Base-by-base conservation (phyloP, 805 yeast species). In the Candida michaelii region DNA sequence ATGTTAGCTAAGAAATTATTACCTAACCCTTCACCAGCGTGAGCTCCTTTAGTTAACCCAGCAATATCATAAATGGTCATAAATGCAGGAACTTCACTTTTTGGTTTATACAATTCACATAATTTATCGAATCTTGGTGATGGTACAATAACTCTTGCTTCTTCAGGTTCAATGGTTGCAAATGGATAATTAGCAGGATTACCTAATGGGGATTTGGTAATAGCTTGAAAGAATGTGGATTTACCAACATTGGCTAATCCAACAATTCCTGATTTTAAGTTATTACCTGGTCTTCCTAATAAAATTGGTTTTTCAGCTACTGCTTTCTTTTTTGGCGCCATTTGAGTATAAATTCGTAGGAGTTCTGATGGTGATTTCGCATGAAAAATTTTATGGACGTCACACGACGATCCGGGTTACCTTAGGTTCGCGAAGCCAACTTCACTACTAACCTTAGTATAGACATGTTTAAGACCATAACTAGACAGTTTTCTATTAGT, bases 261-360 rank as follows among this genome's bases (percentile, higher is more conserved):
- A 41, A 72, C 82, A 24, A 49, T 90, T 58, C 99, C 99, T n/a
- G 69, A 60, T 50, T 64, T 64, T 48, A 65, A 62, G 51, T 65
- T 65, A 49, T 66, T 66, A 50, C 76, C 73, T 62, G 95, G 95
- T 66, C 95, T 83, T 52, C 95, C 95, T 54, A 88, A 38, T 33
- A 43, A 8, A 65, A 88, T 73, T 60, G 85, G 86, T 59, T 82
- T 80, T 60, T 83, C 89, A 60, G 71, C 65, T 46, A 45, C 80
- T 49, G 65, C 80, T 66, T 73, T 76, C 73, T 81, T 80, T 72
- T 84, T 84, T 66, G 89, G 89, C 50, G 89, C 85, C 90, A 84
- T 83, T 41, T 47, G 66, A 11, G 17, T 19, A 27, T 7, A n/a
- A 14, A 3, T 16, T 32, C 17, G 8, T 21, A 21, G 12, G 24